Evolutionary conservation across 2,329 filamentous ascomycete species (phyloP).

Genomic region (Endocalyx cinctus): DNA sequence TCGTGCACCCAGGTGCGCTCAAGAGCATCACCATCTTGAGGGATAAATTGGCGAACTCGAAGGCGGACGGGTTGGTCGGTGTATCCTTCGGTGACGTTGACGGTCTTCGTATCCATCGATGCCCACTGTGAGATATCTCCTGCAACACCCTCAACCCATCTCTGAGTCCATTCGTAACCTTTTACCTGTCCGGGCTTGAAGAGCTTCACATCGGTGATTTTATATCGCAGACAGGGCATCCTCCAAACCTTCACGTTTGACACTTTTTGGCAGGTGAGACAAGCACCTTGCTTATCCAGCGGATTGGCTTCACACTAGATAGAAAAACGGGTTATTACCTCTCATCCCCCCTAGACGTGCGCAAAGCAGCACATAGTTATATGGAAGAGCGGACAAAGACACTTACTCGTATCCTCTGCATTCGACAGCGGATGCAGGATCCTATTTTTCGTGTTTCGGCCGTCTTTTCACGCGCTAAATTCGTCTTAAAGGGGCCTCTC

Average conservation of each 20-base stretch:
- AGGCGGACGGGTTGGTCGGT: constrained; percentile 44
- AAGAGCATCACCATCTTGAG: constrained; percentile 51
- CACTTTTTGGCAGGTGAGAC: constrained; percentile 50
- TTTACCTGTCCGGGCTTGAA: constrained; percentile 56
- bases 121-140: constrained; percentile 55
- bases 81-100: constrained; percentile 51
- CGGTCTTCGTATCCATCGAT: constrained; percentile 42
- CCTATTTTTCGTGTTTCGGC: constrained; percentile 54
- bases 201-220: constrained; percentile 53
- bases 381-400: constrained; percentile 1
- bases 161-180: constrained; percentile 54
- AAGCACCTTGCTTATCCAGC: constrained; percentile 42
- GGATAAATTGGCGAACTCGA: constrained; percentile 50
- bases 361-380: too few relatives aligned
- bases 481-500: constrained; percentile 52
- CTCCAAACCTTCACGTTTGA: constrained; percentile 46
- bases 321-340: too few relatives aligned
- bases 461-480: constrained; percentile 46
- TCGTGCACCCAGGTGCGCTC: constrained; percentile 47
- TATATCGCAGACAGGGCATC: constrained; percentile 56
- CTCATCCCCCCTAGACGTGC: too few relatives aligned
- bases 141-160: constrained; percentile 52
- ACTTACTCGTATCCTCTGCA: constrained; percentile 59
- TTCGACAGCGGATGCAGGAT: constrained; percentile 56
- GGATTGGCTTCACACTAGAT: constrained; percentile 49